Base-by-base conservation (phyloP, 371 early-diverging fungal species). In the Mortierella sp. region DNA sequence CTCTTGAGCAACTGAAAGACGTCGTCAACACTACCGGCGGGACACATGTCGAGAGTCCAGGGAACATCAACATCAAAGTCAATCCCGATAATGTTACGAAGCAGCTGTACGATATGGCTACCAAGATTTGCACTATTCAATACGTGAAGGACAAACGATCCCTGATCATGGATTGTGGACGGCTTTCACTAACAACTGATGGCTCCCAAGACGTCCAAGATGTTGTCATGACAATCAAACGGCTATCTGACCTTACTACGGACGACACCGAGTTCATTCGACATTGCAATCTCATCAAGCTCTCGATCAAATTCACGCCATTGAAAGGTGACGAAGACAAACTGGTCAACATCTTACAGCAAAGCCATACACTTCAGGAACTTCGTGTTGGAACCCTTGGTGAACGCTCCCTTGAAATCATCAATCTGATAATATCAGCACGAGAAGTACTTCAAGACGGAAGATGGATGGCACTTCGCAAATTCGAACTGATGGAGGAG, bases 61-160 rank as follows among this genome's bases (percentile, higher is more conserved):
- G 49, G 2, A 29, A 28, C 7, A 17, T 49, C 49, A 29, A 29
- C 7, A 29, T 49, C 10, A 27, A 29, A 10, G 14, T 49, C 13
- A 29, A 5, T 5, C 29, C 49, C 17, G 28, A 49, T 1, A 10
- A 25, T 46, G 7, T 10, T 4, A 13, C 29, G 4, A 29, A 17
- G 19, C 46, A 50, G 51, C 43, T 67, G 24, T 67, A 46, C n/a
- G 37, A 41, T 9, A 47, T 22, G 17, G 25, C 61, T n/a, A 17
- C 17, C 10, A 29, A 57, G 41, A 14, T 16, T 21, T 55, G 17
- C 43, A 40, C 2, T 52, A 51, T 9, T 21, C 60, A 8, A 34
- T 28, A 3, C 0, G 55, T 16, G 5, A 17, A 22, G 17, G 51
- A 3, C 24, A 29, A 1, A 51, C 51, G 51, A 47, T 50, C 2